Percentiles rank a stretch among this genome's conserved stretches.
Evolutionary conservation across 2,329 filamentous ascomycete genomes (phyloP).

Genomic region (Nemania serpens): DNA sequence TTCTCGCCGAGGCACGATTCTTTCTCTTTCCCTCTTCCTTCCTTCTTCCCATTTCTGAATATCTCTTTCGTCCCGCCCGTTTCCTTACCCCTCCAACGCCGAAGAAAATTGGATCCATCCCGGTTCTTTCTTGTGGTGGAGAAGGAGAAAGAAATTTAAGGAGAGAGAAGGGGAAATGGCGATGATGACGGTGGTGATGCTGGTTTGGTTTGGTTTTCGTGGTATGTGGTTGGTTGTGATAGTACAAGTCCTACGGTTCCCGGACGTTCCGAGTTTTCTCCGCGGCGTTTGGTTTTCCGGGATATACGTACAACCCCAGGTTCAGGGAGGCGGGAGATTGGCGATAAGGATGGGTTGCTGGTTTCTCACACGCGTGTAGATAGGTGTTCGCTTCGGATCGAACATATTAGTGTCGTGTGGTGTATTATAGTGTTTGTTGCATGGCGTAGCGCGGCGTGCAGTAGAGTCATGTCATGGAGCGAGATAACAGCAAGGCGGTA

Average conservation of each 20-base stretch:
- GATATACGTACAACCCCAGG: too few species aligned
- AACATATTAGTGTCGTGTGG: not conserved
- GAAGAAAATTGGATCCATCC: not conserved
- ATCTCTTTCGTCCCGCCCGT: too few species aligned
- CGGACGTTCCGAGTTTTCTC: not conserved
- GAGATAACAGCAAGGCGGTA: not conserved
- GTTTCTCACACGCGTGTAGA: not conserved
- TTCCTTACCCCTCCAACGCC: conserved; percentile 5
- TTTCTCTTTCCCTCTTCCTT: not conserved
- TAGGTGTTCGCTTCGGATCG: conserved; percentile 5
- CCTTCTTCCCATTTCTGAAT: not conserved
- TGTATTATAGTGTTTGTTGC: not conserved
- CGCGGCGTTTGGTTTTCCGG: too few species aligned
- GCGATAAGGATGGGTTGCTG: too few species aligned
- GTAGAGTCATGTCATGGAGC: not conserved
- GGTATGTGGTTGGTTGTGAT: conserved; percentile 1
- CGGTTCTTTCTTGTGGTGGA: not conserved
- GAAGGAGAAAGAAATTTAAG: too few species aligned
- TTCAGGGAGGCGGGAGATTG: too few species aligned
- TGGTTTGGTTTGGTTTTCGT: too few species aligned
- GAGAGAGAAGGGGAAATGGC: not conserved
- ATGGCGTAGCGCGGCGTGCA: too few species aligned
- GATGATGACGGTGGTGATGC: conserved; percentile 4
- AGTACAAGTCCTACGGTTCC: conserved; percentile 3
- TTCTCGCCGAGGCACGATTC: not conserved